Conservation (phyloP, 192 early-diverging fungal genomes). For the Backusella tuberculispora region DNA sequence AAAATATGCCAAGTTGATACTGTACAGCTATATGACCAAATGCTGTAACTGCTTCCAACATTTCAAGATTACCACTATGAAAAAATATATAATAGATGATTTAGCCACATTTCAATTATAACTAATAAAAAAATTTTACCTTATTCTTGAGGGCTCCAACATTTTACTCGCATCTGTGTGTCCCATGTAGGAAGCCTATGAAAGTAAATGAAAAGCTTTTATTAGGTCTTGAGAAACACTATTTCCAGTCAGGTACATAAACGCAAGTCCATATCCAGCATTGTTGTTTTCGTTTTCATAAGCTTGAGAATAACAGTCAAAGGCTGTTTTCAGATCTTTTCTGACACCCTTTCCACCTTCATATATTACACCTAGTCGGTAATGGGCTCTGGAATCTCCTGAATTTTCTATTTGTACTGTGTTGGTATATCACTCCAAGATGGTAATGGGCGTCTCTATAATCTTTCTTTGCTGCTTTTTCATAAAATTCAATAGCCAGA, state of each 20-base stretch:
- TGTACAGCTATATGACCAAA: background rate
- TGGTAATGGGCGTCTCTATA: background rate
- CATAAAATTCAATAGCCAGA: background rate
- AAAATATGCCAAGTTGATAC: background rate
- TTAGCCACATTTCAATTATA: no score
- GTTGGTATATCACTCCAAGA: background rate
- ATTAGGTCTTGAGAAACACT: background rate
- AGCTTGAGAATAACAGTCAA: background rate
- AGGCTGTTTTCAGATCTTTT: background rate
- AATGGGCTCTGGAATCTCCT: no score
- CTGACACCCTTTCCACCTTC: background rate
- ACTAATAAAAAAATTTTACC: no score
- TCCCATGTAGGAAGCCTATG: no score
- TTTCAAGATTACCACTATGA: background rate
- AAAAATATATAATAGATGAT: no score
- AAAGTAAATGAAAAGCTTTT: no score
- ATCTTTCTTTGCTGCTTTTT: background rate
- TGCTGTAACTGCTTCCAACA: background rate
- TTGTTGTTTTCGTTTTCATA: background rate
- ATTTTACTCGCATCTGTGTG: no score
- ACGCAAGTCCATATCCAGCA: background rate
- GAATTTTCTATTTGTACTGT: background rate
- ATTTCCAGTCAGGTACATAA: background rate
- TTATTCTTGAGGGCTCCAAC: no score
- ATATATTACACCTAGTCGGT: background rate